Percentiles rank a stretch among this genome's conserved stretches.
Evolutionary conservation across 176 grass and related monocot species (phyloP).

Genomic region (Luzula sylvatica): DNA sequence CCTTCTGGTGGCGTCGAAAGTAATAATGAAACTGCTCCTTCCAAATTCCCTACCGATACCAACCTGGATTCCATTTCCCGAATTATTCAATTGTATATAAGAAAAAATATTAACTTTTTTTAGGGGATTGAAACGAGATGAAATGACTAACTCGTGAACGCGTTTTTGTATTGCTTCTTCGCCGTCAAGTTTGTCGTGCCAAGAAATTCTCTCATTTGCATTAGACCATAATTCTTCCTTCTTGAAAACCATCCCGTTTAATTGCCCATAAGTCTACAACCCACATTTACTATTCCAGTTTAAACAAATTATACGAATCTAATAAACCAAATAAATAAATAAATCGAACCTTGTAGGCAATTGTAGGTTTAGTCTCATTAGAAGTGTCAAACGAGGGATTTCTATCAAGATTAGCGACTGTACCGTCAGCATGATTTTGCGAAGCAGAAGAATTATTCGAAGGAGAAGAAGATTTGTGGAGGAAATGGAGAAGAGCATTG

Average conservation of each 20-base stretch:
- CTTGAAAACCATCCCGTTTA: conserved; percentile 71
- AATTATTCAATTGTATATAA: conserved; percentile 10
- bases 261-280: conserved; percentile 64
- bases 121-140: background rate
- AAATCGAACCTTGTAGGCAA: conserved; percentile 40
- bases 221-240: conserved; percentile 80
- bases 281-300: conserved; percentile 14
- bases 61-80: conserved; percentile 38
- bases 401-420: conserved; percentile 37
- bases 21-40: conserved; percentile 79
- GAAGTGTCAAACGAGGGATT: conserved; percentile 57
- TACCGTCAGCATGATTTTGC: conserved; percentile 35
- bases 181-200: conserved; percentile 87
- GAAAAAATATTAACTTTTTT: background rate
- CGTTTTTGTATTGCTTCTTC: conserved; percentile 97
- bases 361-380: conserved; percentile 23
- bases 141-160: conserved; percentile 81
- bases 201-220: conserved; percentile 94
- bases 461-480: conserved; percentile 62
- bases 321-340: conserved; percentile 24
- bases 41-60: conserved; percentile 89
- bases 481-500: conserved; percentile 57
- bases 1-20: conserved; percentile 94
- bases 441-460: conserved; percentile 39
- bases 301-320: background rate